Base-by-base conservation (phyloP, 2,329 filamentous ascomycete genomes). In the Xylariaceae sp. region DNA sequence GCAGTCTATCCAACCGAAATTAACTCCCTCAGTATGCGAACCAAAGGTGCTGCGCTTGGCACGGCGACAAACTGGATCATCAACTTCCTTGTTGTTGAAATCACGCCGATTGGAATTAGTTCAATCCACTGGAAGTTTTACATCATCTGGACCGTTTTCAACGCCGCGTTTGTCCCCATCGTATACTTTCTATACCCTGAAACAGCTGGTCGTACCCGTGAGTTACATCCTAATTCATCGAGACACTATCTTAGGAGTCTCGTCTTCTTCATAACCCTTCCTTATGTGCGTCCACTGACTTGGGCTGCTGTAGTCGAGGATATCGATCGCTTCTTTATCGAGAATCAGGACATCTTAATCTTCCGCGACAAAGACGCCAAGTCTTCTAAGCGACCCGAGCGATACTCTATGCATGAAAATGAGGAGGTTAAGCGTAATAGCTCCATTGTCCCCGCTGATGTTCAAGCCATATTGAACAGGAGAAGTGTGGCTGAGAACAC, bases 91-190 rank as follows among this genome's bases (percentile, higher is more conserved):
- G 65, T 70, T 11, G 65, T 68, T 44, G 64, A 70, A 40, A 57
- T 69, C 9, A 69, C 67, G 7, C 68, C 67, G 1, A 62, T 64
- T 24, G 67, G 67, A 3, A 60, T 67, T 11, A 64, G 75, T 18
- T 78, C 72, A 24, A 67, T 81, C 0, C 72, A 73, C 2, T 81
- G 77, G 72, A 74, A 73, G 47, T 81, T 77, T 62, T 81, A 77
- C 65, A 72, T 81, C 37, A 74, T 81, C 37, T 82, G 75, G 73
- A 72, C 74, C 2, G 71, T 76, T 9, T 73, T 76, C 43, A 77
- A 75, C 63, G 72, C 73, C 30, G 55, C 71, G 0, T 74, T 74
- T 30, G 8, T 78, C 21, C 76, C 75, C 0, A 70, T 74, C 41
- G 74, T 75, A 1, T 78, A 74, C 60, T 68, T 77, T 39, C 72